phyloP scores from a whole-genome alignment of 1,284 basidiomycete species.

The Veloporphyrellus conicus region DNA sequence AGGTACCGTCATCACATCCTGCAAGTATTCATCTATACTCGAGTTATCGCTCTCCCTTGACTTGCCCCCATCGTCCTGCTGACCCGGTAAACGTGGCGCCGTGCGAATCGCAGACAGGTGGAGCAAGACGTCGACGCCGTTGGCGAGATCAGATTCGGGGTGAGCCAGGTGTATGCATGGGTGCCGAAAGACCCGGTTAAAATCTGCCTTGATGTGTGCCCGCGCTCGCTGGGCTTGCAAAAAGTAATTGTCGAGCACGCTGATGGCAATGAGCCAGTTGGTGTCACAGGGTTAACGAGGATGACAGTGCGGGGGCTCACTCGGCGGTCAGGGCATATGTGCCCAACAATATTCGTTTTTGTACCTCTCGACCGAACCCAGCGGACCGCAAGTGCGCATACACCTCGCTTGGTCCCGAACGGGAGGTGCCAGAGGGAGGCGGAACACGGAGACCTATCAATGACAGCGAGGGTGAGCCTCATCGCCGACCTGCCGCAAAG shows the following conservation, averaged over 20 bases:
- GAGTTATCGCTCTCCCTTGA: slow-evolving; percentile 13
- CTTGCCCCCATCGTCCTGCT: slow-evolving; percentile 4
- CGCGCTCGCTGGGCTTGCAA: slow-evolving; percentile 86
- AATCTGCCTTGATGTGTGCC: slow-evolving; percentile 68
- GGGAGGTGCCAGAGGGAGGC: slow-evolving; percentile 40
- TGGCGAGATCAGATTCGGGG: slow-evolving; percentile 5
- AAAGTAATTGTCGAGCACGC: slow-evolving; percentile 95
- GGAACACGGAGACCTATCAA: slow-evolving; percentile 47
- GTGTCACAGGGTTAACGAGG: too few species aligned
- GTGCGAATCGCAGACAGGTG: slow-evolving; percentile 82
- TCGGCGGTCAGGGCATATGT: slow-evolving; percentile 90
- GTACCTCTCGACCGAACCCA: slow-evolving; percentile 83
- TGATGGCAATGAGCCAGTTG: too few species aligned
- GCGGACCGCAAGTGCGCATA: slow-evolving; percentile 60
- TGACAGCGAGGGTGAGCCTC: not conserved
- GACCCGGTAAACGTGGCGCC: slow-evolving; percentile 55
- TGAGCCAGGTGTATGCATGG: slow-evolving; percentile 47
- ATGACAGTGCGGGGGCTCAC: slow-evolving; percentile 44
- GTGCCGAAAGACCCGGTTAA: slow-evolving; percentile 63
- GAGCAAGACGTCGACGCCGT: slow-evolving; percentile 74
- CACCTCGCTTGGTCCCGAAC: slow-evolving; percentile 44
- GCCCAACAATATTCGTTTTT: slow-evolving; percentile 85
- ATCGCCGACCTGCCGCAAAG: not conserved
- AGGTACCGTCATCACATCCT: slow-evolving; percentile 90
- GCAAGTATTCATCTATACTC: slow-evolving; percentile 66